Evolutionary conservation across 768 basidiomycete species (phyloP).

Genomic region (Tephrocybe rancida): DNA sequence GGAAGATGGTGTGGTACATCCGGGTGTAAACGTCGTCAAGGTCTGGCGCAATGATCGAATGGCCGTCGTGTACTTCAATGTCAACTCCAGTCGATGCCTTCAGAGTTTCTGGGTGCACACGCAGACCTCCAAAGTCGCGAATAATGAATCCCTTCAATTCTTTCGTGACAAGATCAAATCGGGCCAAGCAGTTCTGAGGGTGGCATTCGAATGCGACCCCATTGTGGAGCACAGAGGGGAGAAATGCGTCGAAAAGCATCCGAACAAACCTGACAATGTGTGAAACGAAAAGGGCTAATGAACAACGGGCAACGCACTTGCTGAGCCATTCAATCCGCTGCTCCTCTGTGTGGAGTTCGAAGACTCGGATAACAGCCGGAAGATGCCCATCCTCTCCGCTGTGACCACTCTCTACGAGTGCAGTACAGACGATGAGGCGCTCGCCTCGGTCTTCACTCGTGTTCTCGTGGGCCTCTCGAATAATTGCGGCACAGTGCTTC

Average conservation of each 20-base stretch:
- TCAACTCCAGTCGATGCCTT: constrained; percentile 51
- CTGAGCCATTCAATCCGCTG: constrained; percentile 52
- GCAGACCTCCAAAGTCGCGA: constrained; percentile 60
- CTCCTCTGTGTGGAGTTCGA: constrained; percentile 51
- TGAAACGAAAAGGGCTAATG: constrained; percentile 7
- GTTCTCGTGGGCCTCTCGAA: constrained; percentile 56
- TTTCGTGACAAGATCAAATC: constrained; percentile 50
- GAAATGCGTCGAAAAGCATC: constrained; percentile 54
- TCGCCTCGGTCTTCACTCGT: constrained; percentile 48
- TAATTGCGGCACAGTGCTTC: constrained; percentile 54
- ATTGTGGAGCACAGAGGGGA: constrained; percentile 54
- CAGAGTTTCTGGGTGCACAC: constrained; percentile 53
- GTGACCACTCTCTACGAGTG: constrained; percentile 58
- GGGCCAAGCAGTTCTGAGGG: constrained; percentile 60
- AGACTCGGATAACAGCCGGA: constrained; percentile 51
- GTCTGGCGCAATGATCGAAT: constrained; percentile 51
- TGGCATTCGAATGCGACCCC: constrained; percentile 64
- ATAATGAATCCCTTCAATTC: constrained; percentile 57
- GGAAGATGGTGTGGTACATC: constrained; percentile 60
- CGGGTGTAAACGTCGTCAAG: constrained; percentile 58
- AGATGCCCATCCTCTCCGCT: constrained; percentile 43
- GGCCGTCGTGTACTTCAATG: constrained; percentile 47
- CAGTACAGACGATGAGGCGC: constrained; percentile 57
- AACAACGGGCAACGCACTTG: constrained; percentile 33
- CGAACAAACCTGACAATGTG: constrained; percentile 41